phyloP scores from a whole-genome alignment of 768 basidiomycete genomes.

The Amanita rubescens region DNA sequence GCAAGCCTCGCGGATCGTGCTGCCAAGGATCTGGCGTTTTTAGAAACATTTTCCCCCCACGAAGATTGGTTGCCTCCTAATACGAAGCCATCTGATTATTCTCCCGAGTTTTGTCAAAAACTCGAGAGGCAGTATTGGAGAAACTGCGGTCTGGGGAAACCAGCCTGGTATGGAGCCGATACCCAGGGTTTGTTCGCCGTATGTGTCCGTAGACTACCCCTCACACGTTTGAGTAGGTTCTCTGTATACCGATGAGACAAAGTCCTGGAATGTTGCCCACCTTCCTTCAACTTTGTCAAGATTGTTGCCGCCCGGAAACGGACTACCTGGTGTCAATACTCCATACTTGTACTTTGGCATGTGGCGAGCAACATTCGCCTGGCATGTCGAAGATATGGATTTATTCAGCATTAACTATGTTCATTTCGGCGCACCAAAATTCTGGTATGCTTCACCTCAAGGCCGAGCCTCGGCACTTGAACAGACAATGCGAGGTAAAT shows the following conservation, averaged over 20 bases:
- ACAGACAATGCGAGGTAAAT: slow-evolving; percentile 74
- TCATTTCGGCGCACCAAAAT: slow-evolving; percentile 95
- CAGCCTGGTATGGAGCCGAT: slow-evolving; percentile 99
- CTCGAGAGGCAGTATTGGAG: slow-evolving; percentile 92
- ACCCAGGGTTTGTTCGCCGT: slow-evolving; percentile 59
- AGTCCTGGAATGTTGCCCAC: slow-evolving; percentile 89
- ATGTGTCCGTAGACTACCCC: background rate
- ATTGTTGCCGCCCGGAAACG: slow-evolving; percentile 56
- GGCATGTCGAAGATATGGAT: slow-evolving; percentile 99
- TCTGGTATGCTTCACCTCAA: slow-evolving; percentile 97
- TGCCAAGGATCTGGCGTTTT: slow-evolving; percentile 45
- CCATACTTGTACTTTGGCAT: slow-evolving; percentile 99
- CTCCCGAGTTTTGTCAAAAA: slow-evolving; percentile 77
- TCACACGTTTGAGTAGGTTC: slow-evolving; percentile 35
- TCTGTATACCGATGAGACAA: slow-evolving; percentile 68
- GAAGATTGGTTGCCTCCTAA: slow-evolving; percentile 75
- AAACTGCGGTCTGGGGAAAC: slow-evolving; percentile 77
- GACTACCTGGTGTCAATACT: slow-evolving; percentile 91
- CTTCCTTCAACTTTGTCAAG: slow-evolving; percentile 83
- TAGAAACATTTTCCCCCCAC: slow-evolving; percentile 64
- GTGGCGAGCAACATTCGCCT: slow-evolving; percentile 98
- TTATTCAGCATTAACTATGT: slow-evolving; percentile 98
- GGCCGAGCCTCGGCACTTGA: slow-evolving; percentile 78
- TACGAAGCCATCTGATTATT: slow-evolving; percentile 73
- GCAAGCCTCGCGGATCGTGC: slow-evolving; percentile 43